Percentiles rank a stretch among this genome's conserved stretches.
phyloP scores from a whole-genome alignment of 495 filamentous ascomycete species.

The Hypomontagnella monticulosa region DNA sequence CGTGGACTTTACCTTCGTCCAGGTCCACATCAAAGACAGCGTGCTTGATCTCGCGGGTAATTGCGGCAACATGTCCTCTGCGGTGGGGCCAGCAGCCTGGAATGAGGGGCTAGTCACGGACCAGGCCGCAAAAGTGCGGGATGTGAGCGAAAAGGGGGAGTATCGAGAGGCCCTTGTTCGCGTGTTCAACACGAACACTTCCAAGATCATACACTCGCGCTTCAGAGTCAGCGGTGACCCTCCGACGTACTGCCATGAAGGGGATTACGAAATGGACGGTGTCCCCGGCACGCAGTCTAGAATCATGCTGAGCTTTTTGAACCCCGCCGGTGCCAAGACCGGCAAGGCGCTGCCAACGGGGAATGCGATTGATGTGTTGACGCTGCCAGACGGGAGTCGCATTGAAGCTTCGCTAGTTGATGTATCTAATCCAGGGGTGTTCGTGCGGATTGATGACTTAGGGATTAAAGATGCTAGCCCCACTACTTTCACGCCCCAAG shows the following conservation, averaged over 20 bases:
- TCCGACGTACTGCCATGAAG: constrained; percentile 49
- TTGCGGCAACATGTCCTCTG: constrained; percentile 77
- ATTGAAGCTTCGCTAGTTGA: constrained; percentile 63
- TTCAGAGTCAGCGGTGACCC: constrained; percentile 60
- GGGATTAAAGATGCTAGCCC: constrained; percentile 43
- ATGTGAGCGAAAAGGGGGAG: constrained; percentile 32
- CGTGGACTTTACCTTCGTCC: constrained; percentile 77
- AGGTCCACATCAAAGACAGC: constrained; percentile 68
- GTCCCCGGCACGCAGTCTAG: constrained; percentile 67
- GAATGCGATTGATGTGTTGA: constrained; percentile 61
- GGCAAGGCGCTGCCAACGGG: constrained; percentile 73
- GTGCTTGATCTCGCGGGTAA: constrained; percentile 73
- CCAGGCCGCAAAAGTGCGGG: constrained; percentile 12
- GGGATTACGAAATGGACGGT: constrained; percentile 72
- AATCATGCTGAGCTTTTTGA: constrained; percentile 68
- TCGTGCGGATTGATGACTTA: constrained; percentile 64
- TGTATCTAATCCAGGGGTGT: constrained; percentile 73
- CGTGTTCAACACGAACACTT: constrained; percentile 62
- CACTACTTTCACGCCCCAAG: constrained; percentile 62
- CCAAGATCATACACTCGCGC: constrained; percentile 58
- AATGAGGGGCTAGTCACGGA: constrained; percentile 60
- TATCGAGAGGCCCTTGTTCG: constrained; percentile 52
- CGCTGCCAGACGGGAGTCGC: constrained; percentile 61
- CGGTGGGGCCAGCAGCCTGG: constrained; percentile 72
- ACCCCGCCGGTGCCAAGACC: constrained; percentile 74